Base-by-base conservation (phyloP, 176 grass and related monocot species). In the Poa pratensis region DNA sequence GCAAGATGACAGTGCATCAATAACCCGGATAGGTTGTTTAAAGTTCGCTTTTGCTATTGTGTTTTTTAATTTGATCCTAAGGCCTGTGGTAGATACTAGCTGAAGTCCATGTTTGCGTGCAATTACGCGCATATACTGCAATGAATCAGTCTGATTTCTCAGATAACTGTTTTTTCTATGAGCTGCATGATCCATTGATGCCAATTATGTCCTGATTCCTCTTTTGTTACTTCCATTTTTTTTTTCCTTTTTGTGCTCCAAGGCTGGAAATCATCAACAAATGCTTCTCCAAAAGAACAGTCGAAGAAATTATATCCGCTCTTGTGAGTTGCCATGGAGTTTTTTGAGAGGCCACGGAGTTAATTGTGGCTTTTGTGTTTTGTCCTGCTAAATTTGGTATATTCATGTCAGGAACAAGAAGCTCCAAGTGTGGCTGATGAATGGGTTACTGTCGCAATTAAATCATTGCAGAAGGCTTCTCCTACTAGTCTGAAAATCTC, bases 401-500 rank as follows among this genome's bases (percentile, higher is more conserved):
- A 3, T 28, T 59, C 20, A 48, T 92, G 57, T 50, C 66, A 99
- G 93, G 96, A 99, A 88, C 86, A 86, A 83, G 93, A 99, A 69
- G 62, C 84, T 63, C 17, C 80, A 85, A 79, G 85, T 84, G n/a
- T 69, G 34, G 6, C 63, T 59, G 86, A 89, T 78, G 90, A 92
- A 76, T 96, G 90, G 93, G 26, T 92, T 87, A 52, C 49, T 72
- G 65, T 69, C 39, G 85, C 90, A 84, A 92, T 96, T 65, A 84
- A 92, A 53, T 92, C 93, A 11, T 69, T 95, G 74, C 95, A 77
- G 83, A 96, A 91, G 78, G 91, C 93, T 72, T 99, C 96, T 78
- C 93, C 96, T 58, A 92, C 89, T 40, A 95, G 96, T 79, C 88
- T 99, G 45, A 94, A 96, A 87, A 94, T 98, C 58, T 93, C 93